Base-by-base conservation (phyloP, 345 rosid genomes). In the Eucalyptus pumila region DNA sequence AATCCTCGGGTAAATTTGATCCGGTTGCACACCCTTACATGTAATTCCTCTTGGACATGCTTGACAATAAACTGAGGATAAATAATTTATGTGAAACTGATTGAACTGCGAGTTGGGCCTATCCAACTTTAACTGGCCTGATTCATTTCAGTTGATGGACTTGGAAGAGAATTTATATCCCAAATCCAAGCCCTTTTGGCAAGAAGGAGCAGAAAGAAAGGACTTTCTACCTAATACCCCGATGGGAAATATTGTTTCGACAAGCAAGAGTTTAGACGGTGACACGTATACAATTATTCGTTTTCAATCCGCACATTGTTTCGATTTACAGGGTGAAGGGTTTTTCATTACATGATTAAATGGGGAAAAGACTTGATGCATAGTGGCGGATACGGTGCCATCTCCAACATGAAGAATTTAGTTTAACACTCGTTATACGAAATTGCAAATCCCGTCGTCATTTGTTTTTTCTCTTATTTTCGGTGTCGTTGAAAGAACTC, bases 1-100 rank as follows among this genome's bases (percentile, higher is more conserved):
- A 52, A 0, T 19, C 58, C 24, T 5, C 4, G 0, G 58, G 11
- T 8, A 52, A 52, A 52, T 52, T 52, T 52, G 11, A 52, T 52
- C 58, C 26, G 1, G 1, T 52, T 52, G 58, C 26, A 52, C 58
- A 52, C 58, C 58, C 58, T 5, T 52, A 21, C 26, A 52, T 21
- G 42, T 65, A 14, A 15, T 13, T 13, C 47, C 47, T 76, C 26
- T 76, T 21, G 15, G 83, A 21, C 47, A 37, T 76, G 13, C 85
- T 76, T 40, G 42, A 76, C 85, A 21, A 40, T 40, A 76, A 40
- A 21, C 6, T 76, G 42, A 11, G 47, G 47, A 11, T 11, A 21
- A 37, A 40, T 11, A 6, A 40, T 76, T 21, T 21, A 21, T 21
- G 9, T 0, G 16, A 21, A 1, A 76, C 15, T 76, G 42, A 40